These are phyloP conservation scores for Cubamyces lactineus DNA, from an alignment of 768 basidiomycete species.

Conservation along the genomic window DNA sequence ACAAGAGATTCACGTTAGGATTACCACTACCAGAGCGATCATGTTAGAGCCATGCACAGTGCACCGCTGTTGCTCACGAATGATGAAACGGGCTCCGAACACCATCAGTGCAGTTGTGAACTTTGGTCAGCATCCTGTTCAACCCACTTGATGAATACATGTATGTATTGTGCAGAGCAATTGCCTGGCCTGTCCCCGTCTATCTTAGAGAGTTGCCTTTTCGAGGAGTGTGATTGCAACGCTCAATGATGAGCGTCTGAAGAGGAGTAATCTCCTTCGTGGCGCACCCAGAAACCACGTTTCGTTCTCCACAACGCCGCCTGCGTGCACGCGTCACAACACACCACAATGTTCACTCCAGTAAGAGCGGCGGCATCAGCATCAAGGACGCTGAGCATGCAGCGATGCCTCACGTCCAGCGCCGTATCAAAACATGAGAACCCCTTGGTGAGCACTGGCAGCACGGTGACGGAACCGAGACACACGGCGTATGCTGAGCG, in stretches of 20 bases:
- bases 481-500: slow-evolving; percentile 13
- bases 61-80: no score
- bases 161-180: background rate
- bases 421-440: slow-evolving; percentile 48
- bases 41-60: no score
- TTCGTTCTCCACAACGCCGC: background rate
- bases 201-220: slow-evolving; percentile 12
- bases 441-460: slow-evolving; percentile 55
- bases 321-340: background rate
- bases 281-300: slow-evolving; percentile 1
- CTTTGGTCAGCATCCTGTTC: no score
- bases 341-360: slow-evolving; percentile 1
- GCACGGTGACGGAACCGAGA: slow-evolving; percentile 13
- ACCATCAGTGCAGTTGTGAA: no score
- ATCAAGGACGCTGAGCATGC: background rate
- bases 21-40: no score
- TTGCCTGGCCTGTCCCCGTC: background rate
- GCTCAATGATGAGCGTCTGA: background rate
- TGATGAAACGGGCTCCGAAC: no score
- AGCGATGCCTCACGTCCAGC: slow-evolving; percentile 2
- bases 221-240: background rate
- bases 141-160: no score
- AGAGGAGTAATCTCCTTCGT: background rate
- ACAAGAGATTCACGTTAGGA: no score
- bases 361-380: background rate